A percentile compares a stretch with the other conserved stretches of the same genome.
Conservation (phyloP, 139 green algal species). For the Desmodesmus armatus region DNA sequence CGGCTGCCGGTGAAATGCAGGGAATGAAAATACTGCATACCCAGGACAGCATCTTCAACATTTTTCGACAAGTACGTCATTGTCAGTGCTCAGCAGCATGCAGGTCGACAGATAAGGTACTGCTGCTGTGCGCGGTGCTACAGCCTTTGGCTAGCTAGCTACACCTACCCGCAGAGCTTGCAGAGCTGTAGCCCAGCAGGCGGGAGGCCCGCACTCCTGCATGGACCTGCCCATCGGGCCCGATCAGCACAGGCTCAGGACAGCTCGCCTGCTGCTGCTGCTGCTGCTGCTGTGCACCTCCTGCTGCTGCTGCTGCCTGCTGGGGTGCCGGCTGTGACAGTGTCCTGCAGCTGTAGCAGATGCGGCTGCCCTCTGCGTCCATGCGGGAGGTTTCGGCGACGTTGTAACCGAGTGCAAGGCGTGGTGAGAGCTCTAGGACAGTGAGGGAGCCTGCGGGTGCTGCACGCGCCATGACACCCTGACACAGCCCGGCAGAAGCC, state of each 20-base stretch:
- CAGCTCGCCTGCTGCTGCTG: neutral
- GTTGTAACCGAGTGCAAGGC: slow-evolving; percentile 10
- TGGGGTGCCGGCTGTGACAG: neutral
- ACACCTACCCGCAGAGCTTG: too few species aligned
- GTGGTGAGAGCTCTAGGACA: slow-evolving; percentile 20
- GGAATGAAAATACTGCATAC: too few species aligned
- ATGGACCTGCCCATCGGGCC: slow-evolving; percentile 4
- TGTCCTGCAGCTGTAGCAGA: too few species aligned
- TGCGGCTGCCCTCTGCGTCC: slow-evolving; percentile 34
- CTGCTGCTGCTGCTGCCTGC: neutral
- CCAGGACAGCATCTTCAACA: too few species aligned
- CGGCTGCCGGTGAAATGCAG: too few species aligned
- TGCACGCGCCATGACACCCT: slow-evolving; percentile 5
- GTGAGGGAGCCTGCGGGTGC: slow-evolving; percentile 3
- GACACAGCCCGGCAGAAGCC: slow-evolving; percentile 13
- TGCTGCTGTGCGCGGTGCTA: too few species aligned
- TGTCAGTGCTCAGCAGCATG: too few species aligned
- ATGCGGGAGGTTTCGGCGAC: slow-evolving; percentile 3
- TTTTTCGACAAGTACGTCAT: too few species aligned
- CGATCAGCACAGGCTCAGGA: neutral
- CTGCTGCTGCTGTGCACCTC: neutral
- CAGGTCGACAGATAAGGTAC: too few species aligned
- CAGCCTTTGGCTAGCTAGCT: too few species aligned
- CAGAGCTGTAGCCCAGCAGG: slow-evolving; percentile 13
- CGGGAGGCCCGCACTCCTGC: neutral